Conservation (phyloP, 2,329 filamentous ascomycete species). For the Dryadomyces quercus-mongolicae region DNA sequence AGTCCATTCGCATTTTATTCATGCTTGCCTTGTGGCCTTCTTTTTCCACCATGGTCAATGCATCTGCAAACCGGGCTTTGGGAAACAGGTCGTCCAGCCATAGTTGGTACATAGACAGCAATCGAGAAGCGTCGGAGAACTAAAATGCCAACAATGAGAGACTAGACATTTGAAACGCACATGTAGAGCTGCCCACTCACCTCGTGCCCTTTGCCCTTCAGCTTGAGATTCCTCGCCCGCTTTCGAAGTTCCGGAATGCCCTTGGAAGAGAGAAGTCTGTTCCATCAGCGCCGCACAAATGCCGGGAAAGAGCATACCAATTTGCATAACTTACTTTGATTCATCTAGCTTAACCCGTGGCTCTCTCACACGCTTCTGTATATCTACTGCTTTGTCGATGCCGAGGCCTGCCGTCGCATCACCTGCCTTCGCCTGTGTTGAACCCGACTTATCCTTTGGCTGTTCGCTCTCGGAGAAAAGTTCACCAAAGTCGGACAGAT, state of each 20-base stretch:
- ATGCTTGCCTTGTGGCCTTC: conserved; percentile 75
- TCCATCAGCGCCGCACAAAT: too few species aligned
- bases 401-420: conserved; percentile 48
- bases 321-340: conserved; percentile 38
- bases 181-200: conserved; percentile 28
- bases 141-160: conserved; percentile 19
- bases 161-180: conserved; percentile 4
- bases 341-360: conserved; percentile 84
- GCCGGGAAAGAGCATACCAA: too few species aligned
- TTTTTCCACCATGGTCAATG: conserved; percentile 82
- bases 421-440: conserved; percentile 20
- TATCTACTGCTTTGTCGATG: conserved; percentile 75
- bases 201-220: conserved; percentile 93
- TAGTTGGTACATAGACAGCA: conserved; percentile 85
- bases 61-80: conserved; percentile 87
- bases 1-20: conserved; percentile 61
- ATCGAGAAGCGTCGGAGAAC: conserved; percentile 72
- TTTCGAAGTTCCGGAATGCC: conserved; percentile 75
- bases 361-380: conserved; percentile 59
- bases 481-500: conserved; percentile 26
- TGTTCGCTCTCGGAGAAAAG: conserved; percentile 24
- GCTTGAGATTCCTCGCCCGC: conserved; percentile 57
- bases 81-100: conserved; percentile 97
- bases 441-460: conserved; percentile 24
- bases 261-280: conserved; percentile 64